phyloP scores from a whole-genome alignment of 2,329 filamentous ascomycete genomes.

The Nemania bipapillata region DNA sequence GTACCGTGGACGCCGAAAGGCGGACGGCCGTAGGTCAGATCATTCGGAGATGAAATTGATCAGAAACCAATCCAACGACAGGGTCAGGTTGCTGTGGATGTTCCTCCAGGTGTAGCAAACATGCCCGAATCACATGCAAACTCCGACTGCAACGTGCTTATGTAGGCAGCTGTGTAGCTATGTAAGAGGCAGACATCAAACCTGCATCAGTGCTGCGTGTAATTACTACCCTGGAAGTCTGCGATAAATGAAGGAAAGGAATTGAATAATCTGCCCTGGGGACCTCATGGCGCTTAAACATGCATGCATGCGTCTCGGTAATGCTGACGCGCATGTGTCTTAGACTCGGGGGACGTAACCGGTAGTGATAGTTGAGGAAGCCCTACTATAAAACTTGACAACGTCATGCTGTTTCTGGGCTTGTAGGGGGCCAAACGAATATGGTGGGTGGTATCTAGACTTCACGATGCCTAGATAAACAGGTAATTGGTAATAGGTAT shows the following conservation, averaged over 20 bases:
- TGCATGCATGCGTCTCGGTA: background rate
- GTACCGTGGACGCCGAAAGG: background rate
- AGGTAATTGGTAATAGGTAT: background rate
- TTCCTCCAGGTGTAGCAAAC: background rate
- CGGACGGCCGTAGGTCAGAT: background rate
- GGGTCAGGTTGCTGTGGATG: background rate
- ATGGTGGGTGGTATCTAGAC: background rate
- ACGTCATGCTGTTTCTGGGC: background rate
- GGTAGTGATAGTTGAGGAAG: background rate
- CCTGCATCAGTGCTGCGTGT: background rate
- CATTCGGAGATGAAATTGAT: background rate
- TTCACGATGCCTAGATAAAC: background rate
- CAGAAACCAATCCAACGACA: background rate
- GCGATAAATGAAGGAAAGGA: background rate
- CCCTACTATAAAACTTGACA: background rate
- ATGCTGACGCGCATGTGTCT: background rate
- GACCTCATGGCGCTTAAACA: background rate
- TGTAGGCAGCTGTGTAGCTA: background rate
- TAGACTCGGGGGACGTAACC: background rate
- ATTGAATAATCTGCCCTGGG: background rate
- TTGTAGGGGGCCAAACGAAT: background rate
- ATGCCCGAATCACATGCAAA: slow-evolving; percentile 6
- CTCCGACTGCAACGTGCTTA: background rate
- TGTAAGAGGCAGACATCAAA: background rate
- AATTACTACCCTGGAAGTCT: background rate